Percentiles rank a stretch among this genome's conserved stretches.
Conservation (phyloP, 1,284 basidiomycete genomes). For the Fomitiporia mediterranea region DNA sequence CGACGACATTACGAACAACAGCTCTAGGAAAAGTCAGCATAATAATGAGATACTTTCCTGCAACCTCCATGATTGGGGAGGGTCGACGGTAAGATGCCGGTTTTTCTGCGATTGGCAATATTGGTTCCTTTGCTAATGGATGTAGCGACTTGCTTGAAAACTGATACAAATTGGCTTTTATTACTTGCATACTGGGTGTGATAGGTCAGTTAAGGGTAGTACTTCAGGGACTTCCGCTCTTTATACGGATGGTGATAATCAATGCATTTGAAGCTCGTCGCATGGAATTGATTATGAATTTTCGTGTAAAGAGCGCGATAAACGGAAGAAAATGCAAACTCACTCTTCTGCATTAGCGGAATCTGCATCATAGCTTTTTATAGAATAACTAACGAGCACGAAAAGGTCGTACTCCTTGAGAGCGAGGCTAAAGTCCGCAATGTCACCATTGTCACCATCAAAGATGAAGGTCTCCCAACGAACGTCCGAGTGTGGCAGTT, state of each 20-base stretch:
- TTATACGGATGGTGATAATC: no score
- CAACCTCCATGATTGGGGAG: conserved; percentile 8
- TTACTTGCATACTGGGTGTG: neutral
- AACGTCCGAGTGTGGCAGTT: neutral
- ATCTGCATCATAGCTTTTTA: no score
- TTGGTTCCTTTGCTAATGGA: conserved; percentile 4
- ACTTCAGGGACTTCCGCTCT: no score
- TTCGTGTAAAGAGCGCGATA: neutral
- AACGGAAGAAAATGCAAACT: neutral
- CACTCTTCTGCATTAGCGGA: neutral
- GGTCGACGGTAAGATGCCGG: neutral
- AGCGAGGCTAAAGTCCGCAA: conserved; percentile 11
- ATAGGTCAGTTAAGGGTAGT: neutral
- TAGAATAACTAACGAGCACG: neutral
- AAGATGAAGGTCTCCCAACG: conserved; percentile 7
- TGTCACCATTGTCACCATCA: neutral
- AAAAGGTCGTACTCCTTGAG: conserved; percentile 15
- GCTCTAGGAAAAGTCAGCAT: conserved; percentile 4
- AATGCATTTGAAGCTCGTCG: no score
- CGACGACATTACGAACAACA: neutral
- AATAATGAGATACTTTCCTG: conserved; percentile 3
- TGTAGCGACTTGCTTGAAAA: conserved; percentile 9
- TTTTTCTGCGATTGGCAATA: neutral
- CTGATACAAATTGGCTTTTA: neutral
- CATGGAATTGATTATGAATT: neutral